Conservation (phyloP, 169 alveolate species). For the Plasmodium billcollinsi region DNA sequence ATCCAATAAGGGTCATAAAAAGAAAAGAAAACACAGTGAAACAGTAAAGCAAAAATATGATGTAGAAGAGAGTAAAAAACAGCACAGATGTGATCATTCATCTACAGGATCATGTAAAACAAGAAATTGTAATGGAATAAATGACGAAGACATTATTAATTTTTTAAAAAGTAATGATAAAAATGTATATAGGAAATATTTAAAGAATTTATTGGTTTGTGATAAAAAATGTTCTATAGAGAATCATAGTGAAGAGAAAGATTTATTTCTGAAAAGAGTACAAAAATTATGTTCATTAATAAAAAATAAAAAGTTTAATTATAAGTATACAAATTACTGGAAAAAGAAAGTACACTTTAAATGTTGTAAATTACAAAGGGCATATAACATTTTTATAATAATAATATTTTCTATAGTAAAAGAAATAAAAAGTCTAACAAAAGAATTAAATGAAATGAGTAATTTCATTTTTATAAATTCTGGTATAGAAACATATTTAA, state of each 20-base stretch:
- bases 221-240: conserved; percentile 19
- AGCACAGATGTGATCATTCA: too few relatives aligned
- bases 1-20: not conserved
- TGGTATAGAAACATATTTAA: conserved; percentile 63
- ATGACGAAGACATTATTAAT: conserved; percentile 19
- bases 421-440: conserved; percentile 48
- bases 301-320: conserved; percentile 61
- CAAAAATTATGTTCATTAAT: conserved; percentile 42
- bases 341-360: conserved; percentile 21
- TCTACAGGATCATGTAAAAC: too few relatives aligned
- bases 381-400: conserved; percentile 44
- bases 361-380: conserved; percentile 54
- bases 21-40: too few relatives aligned
- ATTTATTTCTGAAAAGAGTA: conserved; percentile 35
- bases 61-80: too few relatives aligned
- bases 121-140: conserved; percentile 2
- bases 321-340: conserved; percentile 26
- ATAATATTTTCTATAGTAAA: conserved; percentile 50
- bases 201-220: conserved; percentile 23
- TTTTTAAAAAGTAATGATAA: conserved; percentile 27
- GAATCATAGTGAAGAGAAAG: conserved; percentile 49
- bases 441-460: conserved; percentile 41
- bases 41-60: too few relatives aligned
- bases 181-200: conserved; percentile 12
- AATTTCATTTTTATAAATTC: conserved; percentile 72